phyloP scores from a whole-genome alignment of 331 rosid genomes.

The Quercus lobata region DNA sequence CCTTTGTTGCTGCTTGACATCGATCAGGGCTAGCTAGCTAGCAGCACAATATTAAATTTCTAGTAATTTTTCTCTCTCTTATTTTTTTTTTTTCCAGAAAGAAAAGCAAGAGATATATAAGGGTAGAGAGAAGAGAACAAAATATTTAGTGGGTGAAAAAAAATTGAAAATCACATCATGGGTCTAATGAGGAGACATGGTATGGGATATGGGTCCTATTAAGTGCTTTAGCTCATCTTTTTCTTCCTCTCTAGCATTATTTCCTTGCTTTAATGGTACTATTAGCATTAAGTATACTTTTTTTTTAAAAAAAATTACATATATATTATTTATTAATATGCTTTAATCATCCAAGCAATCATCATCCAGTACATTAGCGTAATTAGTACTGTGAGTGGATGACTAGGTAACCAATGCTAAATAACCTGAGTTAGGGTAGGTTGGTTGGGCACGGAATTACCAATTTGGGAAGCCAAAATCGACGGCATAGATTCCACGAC shows the following conservation, averaged over 20 bases:
- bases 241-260: slow-evolving; percentile 60
- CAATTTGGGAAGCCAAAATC: background rate
- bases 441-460: background rate
- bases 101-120: background rate
- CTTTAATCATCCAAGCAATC: slow-evolving; percentile 74
- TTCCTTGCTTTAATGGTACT: slow-evolving; percentile 86
- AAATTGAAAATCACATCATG: slow-evolving; percentile 62
- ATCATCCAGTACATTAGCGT: slow-evolving; percentile 56
- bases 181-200: slow-evolving; percentile 61
- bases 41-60: no score
- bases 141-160: slow-evolving; percentile 29
- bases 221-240: slow-evolving; percentile 75
- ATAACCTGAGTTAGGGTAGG: background rate
- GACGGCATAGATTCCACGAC: background rate
- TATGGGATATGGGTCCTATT: slow-evolving; percentile 82
- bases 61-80: no score
- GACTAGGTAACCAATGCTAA: background rate
- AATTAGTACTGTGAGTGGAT: slow-evolving; percentile 32
- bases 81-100: background rate
- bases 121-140: slow-evolving; percentile 8
- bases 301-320: background rate
- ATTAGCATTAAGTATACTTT: slow-evolving; percentile 50
- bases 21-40: no score
- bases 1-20: slow-evolving; percentile 73
- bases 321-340: slow-evolving; percentile 32